Evolutionary conservation across 345 rosid species (phyloP).

Genomic region (sweet orange (Citrus sinensis)): DNA sequence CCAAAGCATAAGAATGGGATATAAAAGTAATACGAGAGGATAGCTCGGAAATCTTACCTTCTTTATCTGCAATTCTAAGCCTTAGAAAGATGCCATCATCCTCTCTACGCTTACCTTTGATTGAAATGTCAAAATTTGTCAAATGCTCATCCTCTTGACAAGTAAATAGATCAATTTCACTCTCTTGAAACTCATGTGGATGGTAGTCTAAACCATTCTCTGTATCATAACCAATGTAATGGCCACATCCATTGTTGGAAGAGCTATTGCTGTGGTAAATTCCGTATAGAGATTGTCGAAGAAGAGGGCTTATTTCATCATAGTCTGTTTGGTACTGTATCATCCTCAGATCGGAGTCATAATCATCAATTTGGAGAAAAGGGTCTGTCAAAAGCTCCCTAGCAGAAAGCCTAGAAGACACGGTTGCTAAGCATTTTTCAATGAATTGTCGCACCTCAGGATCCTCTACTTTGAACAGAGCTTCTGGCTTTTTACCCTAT

Average conservation of each 20-base stretch:
- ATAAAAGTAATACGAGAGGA: not conserved
- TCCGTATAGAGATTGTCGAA: constrained; percentile 45
- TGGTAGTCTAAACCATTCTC: constrained; percentile 39
- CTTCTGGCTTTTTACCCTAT: constrained; percentile 86
- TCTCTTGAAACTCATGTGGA: constrained; percentile 35
- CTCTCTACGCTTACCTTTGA: constrained; percentile 71
- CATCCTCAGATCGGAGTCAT: constrained; percentile 36
- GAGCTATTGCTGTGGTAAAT: constrained; percentile 23
- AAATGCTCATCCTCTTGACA: constrained; percentile 54
- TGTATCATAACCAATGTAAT: constrained; percentile 26
- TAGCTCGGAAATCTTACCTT: constrained; percentile 45
- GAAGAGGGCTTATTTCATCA: constrained; percentile 35
- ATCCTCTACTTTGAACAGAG: constrained; percentile 75
- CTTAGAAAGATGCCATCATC: constrained; percentile 78
- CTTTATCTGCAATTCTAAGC: constrained; percentile 77
- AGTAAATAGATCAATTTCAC: constrained; percentile 57
- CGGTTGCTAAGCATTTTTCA: constrained; percentile 90
- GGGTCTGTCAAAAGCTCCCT: constrained; percentile 80
- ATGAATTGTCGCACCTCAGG: constrained; percentile 82
- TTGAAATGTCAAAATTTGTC: constrained; percentile 51
- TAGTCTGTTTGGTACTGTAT: constrained; percentile 41
- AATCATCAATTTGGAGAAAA: constrained; percentile 60
- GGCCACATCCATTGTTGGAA: constrained; percentile 28
- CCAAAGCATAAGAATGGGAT: not conserved
- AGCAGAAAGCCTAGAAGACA: constrained; percentile 72